Percentiles rank a stretch among this genome's conserved stretches.
Evolutionary conservation across 2,329 filamentous ascomycete genomes (phyloP).

Genomic region (Scedosporium minutisporum): DNA sequence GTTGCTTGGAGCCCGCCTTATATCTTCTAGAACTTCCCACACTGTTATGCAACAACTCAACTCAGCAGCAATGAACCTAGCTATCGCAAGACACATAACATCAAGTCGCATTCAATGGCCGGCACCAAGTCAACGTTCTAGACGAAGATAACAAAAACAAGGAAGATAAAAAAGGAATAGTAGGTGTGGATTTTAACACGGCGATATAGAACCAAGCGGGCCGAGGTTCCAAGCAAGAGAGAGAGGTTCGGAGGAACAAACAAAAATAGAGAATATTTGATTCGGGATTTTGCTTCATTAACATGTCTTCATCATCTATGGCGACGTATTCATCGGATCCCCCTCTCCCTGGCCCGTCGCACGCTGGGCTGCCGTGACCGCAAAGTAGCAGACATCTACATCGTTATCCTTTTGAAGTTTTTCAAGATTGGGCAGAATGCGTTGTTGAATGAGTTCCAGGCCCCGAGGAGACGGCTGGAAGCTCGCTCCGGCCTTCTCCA

Average conservation of each 20-base stretch:
- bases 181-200: background rate
- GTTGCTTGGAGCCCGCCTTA: background rate
- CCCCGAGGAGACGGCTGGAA: constrained; percentile 59
- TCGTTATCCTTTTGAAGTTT: constrained; percentile 96
- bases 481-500: constrained; percentile 67
- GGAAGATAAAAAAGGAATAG: background rate
- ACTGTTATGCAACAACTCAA: background rate
- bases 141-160: background rate
- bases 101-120: background rate
- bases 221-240: background rate
- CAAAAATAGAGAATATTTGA: constrained; percentile 45
- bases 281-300: constrained; percentile 10
- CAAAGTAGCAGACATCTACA: constrained; percentile 96
- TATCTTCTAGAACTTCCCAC: background rate
- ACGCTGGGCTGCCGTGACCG: constrained; percentile 70
- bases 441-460: constrained; percentile 72
- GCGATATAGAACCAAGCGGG: background rate
- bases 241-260: constrained; percentile 23
- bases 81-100: background rate
- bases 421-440: constrained; percentile 80
- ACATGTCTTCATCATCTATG: constrained; percentile 39
- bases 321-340: constrained; percentile 57
- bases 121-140: background rate
- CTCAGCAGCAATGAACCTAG: background rate
- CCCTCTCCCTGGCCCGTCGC: constrained; percentile 35